phyloP scores from a whole-genome alignment of 2,329 filamentous ascomycete species.

The Mycosphaerella sp. region DNA sequence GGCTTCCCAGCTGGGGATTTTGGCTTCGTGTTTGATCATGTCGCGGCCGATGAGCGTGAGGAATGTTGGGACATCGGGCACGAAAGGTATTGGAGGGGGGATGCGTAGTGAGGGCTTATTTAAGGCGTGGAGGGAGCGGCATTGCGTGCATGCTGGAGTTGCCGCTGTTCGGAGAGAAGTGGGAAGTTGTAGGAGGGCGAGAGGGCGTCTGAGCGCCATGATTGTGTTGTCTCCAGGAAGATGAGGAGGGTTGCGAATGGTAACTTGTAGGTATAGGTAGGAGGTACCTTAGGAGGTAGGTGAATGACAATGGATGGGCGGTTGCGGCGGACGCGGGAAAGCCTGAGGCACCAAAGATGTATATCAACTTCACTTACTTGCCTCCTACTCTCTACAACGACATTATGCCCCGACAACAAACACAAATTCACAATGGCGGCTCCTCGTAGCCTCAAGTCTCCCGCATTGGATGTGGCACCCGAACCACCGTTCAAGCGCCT shows the following conservation, averaged over 20 bases:
- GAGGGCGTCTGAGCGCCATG: slow-evolving; percentile 29
- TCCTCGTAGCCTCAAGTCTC: slow-evolving; percentile 22
- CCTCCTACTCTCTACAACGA: not conserved
- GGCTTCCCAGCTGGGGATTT: slow-evolving; percentile 84
- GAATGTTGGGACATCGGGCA: slow-evolving; percentile 79
- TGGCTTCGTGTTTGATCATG: slow-evolving; percentile 72
- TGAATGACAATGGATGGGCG: slow-evolving; percentile 18
- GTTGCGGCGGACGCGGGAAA: slow-evolving; percentile 6
- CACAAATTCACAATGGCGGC: slow-evolving; percentile 1
- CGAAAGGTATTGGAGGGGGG: slow-evolving; percentile 72
- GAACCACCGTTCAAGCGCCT: slow-evolving; percentile 31
- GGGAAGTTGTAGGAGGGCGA: slow-evolving; percentile 23
- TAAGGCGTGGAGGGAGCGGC: slow-evolving; percentile 18
- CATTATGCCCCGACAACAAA: slow-evolving; percentile 2
- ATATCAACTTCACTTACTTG: not conserved
- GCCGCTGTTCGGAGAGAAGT: slow-evolving; percentile 14
- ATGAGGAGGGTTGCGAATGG: slow-evolving; percentile 15
- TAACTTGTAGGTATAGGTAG: slow-evolving; percentile 7
- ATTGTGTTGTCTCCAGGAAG: not conserved
- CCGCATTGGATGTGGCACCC: slow-evolving; percentile 30
- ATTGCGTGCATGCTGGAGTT: slow-evolving; percentile 18
- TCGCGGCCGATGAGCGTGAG: slow-evolving; percentile 85
- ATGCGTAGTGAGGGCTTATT: slow-evolving; percentile 31
- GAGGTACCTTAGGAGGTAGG: not conserved
- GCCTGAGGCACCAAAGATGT: not conserved